Percentiles rank a stretch among this genome's conserved stretches.
Conservation (phyloP, 805 yeast genomes). For the Blastobotrys parvus region DNA sequence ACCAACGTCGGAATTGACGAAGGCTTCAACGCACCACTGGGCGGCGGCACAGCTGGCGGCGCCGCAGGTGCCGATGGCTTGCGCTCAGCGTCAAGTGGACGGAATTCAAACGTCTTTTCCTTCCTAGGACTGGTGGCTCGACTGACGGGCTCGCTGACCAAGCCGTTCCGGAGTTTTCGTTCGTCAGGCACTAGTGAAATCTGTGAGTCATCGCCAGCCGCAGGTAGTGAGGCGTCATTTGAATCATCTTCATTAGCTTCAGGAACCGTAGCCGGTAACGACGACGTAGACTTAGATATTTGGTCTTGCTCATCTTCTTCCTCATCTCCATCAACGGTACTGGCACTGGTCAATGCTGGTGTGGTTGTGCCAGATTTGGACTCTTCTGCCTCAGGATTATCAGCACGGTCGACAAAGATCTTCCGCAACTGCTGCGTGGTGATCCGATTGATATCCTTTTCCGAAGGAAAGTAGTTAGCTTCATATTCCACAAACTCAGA, state of each 20-base stretch:
- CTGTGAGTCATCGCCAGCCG: no score
- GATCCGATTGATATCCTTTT: conserved; percentile 82
- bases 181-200: no score
- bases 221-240: no score
- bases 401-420: conserved; percentile 48
- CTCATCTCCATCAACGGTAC: no score
- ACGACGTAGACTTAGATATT: not conserved
- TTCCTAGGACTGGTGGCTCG: not conserved
- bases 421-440: conserved; percentile 81
- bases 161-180: no score
- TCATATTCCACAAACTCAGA: conserved; percentile 74
- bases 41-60: not conserved
- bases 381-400: not conserved
- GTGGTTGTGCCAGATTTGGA: not conserved
- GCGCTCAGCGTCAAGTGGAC: no score
- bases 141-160: not conserved
- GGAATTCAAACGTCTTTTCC: not conserved
- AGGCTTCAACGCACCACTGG: not conserved
- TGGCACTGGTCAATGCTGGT: not conserved
- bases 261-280: not conserved
- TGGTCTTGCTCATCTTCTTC: not conserved
- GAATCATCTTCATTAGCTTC: not conserved
- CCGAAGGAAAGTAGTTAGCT: conserved; percentile 72
- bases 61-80: not conserved
- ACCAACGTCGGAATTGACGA: not conserved